These are phyloP conservation scores for Ceriops tagal DNA, from an alignment of 345 rosid genomes.

Conservation along the genomic window DNA sequence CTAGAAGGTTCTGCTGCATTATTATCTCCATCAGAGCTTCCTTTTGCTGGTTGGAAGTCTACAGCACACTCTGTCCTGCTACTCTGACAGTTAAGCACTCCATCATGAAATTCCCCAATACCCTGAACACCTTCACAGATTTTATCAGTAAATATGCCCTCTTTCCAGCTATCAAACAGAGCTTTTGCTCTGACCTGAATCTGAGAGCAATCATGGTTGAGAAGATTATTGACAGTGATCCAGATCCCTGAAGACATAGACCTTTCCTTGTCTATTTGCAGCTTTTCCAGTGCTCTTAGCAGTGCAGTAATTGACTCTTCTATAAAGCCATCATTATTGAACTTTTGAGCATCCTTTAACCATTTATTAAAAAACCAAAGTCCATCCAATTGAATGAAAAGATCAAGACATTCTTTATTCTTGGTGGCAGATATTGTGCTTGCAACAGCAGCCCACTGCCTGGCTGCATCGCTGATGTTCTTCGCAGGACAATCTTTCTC, in stretches of 20 bases:
- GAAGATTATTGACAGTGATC: constrained; percentile 61
- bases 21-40: constrained; percentile 35
- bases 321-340: constrained; percentile 40
- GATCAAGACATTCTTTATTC: constrained; percentile 83
- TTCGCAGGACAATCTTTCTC: constrained; percentile 61
- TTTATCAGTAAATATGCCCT: constrained; percentile 27
- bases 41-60: constrained; percentile 34
- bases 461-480: constrained; percentile 64
- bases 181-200: constrained; percentile 71
- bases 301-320: constrained; percentile 75
- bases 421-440: constrained; percentile 76
- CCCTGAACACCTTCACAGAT: constrained; percentile 28
- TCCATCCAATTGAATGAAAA: constrained; percentile 82
- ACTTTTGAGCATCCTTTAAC: constrained; percentile 61
- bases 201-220: constrained; percentile 53
- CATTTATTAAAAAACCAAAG: constrained; percentile 64
- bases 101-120: constrained; percentile 26
- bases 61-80: constrained; percentile 32
- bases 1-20: constrained; percentile 30
- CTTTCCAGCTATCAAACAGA: constrained; percentile 59
- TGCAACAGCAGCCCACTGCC: constrained; percentile 91
- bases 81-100: constrained; percentile 26
- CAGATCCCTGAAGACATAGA: constrained; percentile 73
- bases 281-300: constrained; percentile 65
- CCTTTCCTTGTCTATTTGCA: constrained; percentile 58